Evolutionary conservation across 2,329 filamentous ascomycete species (phyloP).

Genomic region (Curvularia sp.): DNA sequence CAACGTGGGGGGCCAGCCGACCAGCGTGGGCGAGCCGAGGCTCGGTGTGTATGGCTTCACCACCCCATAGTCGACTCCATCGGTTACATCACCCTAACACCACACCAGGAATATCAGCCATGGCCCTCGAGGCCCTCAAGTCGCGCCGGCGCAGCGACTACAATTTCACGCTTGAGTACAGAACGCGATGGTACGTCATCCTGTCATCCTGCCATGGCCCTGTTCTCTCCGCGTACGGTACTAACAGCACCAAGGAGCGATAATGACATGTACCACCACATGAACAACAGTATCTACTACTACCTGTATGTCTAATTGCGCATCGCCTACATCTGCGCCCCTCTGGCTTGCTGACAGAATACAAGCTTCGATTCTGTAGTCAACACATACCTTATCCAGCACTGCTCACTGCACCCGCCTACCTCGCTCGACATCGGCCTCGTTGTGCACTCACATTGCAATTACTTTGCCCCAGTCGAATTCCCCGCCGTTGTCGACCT

Average conservation of each 20-base stretch:
- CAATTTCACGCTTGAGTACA: conserved; percentile 78
- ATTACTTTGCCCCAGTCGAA: conserved; percentile 82
- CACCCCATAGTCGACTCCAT: not conserved
- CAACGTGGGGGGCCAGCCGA: not conserved
- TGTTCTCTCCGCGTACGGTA: not conserved
- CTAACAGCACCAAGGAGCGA: conserved; percentile 66
- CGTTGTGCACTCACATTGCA: conserved; percentile 83
- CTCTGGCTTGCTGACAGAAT: conserved; percentile 4
- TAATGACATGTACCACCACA: conserved; percentile 93
- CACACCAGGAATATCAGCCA: conserved; percentile 13
- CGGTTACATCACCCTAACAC: not conserved
- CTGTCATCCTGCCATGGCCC: not conserved
- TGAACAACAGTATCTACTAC: conserved; percentile 91
- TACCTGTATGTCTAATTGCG: conserved; percentile 63
- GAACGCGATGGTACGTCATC: conserved; percentile 78
- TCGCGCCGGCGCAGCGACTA: conserved; percentile 75
- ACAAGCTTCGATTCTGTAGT: conserved; percentile 80
- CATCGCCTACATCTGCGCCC: not conserved
- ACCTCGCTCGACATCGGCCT: conserved; percentile 77
- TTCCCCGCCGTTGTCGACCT: conserved; percentile 86
- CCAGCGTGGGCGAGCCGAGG: conserved; percentile 10
- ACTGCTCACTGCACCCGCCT: conserved; percentile 76
- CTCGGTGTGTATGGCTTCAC: not conserved
- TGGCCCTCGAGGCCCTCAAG: conserved; percentile 56
- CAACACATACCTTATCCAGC: conserved; percentile 84